Base-by-base conservation (phyloP, 2,329 filamentous ascomycete species). In the Aspergillus clavatus region DNA sequence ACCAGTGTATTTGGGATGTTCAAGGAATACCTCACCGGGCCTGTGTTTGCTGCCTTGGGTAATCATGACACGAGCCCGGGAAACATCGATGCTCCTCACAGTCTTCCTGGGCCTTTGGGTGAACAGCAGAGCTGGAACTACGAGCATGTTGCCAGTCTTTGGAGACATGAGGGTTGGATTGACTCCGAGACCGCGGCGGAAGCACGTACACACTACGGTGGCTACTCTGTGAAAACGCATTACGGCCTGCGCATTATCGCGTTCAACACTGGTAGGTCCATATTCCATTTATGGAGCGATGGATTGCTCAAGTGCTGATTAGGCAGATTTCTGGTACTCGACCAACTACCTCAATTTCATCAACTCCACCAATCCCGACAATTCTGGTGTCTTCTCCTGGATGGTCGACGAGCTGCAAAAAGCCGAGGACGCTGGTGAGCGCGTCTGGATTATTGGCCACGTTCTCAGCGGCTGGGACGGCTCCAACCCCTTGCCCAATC, bases 101-200 rank as follows among this genome's bases (percentile, higher is more conserved):
- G 60, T 23, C 62, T 82, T 7, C 77, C 77, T 7, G 77, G 75
- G 1, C 67, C 69, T 1, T 63, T 81, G 1, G 76, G 77, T 1
- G 61, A 74, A 48, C 78, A 82, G 51, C 73, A 77, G 51, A 77
- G 72, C 42, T 81, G 78, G 78, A 79, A 80, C 52, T 80, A 76
- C 51, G 67, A 79, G 21, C 77, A 80, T 51, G 66, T 81, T 12
- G 69, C 77, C n/a, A 64, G 62, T 10, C 63, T 81, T 0, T 81
- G 78, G 78, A 65, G 74, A 51, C 72, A 80, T 45, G 74, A 79
- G 47, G 74, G 74, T 14, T 81, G 78, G 77, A 71, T 81, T 40
- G 68, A 71, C 46, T 57, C 60, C 8, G 53, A 64, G 11, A 69
- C 70, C 4, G 75, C 73, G 1, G 59, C 66, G 2, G 56, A 78